Base-by-base conservation (phyloP, 2,329 filamentous ascomycete species). In the Colletotrichum siamense region DNA sequence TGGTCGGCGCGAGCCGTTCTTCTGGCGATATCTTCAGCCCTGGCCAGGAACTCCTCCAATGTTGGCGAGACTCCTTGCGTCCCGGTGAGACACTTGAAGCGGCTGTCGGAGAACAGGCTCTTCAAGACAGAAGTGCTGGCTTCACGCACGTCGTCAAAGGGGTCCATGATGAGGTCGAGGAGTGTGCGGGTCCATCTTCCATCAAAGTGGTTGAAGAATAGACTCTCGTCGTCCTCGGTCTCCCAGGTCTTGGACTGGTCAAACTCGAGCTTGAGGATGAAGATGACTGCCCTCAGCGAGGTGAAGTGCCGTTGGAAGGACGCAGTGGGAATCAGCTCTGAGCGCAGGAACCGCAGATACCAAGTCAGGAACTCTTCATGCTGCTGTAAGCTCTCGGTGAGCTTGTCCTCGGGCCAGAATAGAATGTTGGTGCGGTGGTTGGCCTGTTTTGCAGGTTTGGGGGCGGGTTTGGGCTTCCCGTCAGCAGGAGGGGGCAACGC, bases 291-390 rank as follows among this genome's bases (percentile, higher is more conserved):
- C 81, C 93, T 95, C 7, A 99, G 84, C 3, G 95, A 92, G 3
- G 94, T 95, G 63, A 96, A 94, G 79, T 98, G 96, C 8, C 96
- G 92, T 82, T 98, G 96, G 81, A 99, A 99, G 13, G 96, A 97
- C 18, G 95, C 92, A 1, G 94, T 96, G 4, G 96, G 93, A 4
- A 92, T 90, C 26, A 99, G 86, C 80, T 99, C 96, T 49, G 88
- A 86, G 69, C 92, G 89, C 8, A 98, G 84, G 79, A 98, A 97
- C 2, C 86, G 81, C 2, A 95, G 80, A 81, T 96, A 98, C 92
- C 94, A 96, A 2, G 83, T 82, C n/a, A 98, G 79, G 80, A 98
- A 98, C 1, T 86, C 83, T 39, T 90, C 84, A 80, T 93, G 94
- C 76, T 87, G 88, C 36, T 84, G 79, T 55, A 91, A 81, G 22